Evolutionary conservation across 2,329 filamentous ascomycete species (phyloP).

Genomic region (Pseudogymnoascus sp.): DNA sequence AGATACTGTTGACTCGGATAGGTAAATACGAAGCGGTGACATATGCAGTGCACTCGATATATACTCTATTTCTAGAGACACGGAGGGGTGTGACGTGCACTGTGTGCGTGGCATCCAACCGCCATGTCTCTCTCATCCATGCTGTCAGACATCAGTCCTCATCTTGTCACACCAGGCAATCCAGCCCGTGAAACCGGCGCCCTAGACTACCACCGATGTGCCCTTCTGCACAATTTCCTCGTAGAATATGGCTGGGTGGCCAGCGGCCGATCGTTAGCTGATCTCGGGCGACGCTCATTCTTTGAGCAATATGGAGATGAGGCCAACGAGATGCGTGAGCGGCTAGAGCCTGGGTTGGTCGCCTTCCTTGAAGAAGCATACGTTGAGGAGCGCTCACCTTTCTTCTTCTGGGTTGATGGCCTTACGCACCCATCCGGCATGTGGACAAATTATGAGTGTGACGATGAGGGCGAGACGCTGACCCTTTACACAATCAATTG

Average conservation of each 20-base stretch:
- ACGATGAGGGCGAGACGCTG: constrained; percentile 12
- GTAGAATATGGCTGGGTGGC: constrained; percentile 23
- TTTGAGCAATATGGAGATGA: constrained; percentile 19
- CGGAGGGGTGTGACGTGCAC: background rate
- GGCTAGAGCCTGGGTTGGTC: constrained; percentile 22
- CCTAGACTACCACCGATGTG: constrained; percentile 26
- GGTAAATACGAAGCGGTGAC: background rate
- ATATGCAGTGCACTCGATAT: background rate
- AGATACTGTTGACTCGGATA: background rate
- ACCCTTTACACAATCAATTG: constrained; percentile 23
- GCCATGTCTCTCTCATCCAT: background rate
- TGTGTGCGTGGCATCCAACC: background rate
- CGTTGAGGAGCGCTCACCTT: background rate
- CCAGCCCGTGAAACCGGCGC: constrained; percentile 19
- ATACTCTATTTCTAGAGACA: background rate
- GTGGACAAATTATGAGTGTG: constrained; percentile 22
- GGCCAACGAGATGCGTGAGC: constrained; percentile 20
- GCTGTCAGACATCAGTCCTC: constrained; percentile 21
- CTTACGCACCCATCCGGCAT: constrained; percentile 16
- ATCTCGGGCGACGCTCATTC: constrained; percentile 14
- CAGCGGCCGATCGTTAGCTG: constrained; percentile 19
- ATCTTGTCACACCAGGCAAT: constrained; percentile 25
- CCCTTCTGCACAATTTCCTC: constrained; percentile 28
- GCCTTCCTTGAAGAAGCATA: constrained; percentile 20
- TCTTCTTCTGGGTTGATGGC: constrained; percentile 22